Conservation (phyloP, 805 yeast species). For the Kuraishia piskuri region DNA sequence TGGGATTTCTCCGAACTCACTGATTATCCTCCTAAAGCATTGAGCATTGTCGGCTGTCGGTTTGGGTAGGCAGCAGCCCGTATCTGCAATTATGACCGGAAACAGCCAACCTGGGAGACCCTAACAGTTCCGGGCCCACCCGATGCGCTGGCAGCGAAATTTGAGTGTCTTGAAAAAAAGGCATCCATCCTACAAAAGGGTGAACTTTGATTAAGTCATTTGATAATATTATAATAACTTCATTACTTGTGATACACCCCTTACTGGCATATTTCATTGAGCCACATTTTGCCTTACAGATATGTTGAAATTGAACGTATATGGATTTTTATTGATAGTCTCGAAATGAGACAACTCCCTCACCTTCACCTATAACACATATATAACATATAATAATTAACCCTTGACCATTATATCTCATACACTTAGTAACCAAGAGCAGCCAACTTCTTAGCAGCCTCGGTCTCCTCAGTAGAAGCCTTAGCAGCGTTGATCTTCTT, state of each 20-base stretch:
- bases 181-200: background rate
- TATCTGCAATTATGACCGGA: background rate
- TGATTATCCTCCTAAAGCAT: no score
- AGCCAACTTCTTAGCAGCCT: constrained; percentile 89
- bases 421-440: constrained; percentile 85
- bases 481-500: constrained; percentile 86
- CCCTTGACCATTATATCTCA: background rate
- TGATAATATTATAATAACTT: no score
- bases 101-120: background rate
- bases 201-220: background rate
- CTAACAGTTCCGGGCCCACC: background rate
- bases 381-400: background rate
- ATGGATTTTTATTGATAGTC: background rate
- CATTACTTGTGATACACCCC: background rate
- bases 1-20: no score
- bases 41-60: background rate
- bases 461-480: constrained; percentile 82
- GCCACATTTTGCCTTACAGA: no score
- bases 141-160: background rate
- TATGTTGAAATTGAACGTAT: background rate
- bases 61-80: no score
- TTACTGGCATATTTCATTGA: no score
- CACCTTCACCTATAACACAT: background rate
- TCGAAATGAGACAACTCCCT: background rate
- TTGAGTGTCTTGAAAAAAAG: background rate